These are phyloP conservation scores for Raphanus hybrid DNA, from an alignment of 441 rosid species.

Conservation along the genomic window DNA sequence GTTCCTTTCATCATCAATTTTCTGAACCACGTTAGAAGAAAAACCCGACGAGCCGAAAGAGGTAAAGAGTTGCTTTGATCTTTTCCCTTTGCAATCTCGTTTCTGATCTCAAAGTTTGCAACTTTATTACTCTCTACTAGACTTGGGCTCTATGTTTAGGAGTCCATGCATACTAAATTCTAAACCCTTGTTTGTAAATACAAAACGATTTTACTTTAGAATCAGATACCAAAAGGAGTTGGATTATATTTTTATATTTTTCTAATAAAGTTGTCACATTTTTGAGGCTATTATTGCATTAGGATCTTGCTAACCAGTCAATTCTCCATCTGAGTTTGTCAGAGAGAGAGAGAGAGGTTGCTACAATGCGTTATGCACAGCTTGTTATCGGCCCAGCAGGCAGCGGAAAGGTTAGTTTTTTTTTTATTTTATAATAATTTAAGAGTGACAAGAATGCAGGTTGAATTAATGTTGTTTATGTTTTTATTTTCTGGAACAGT, in stretches of 20 bases:
- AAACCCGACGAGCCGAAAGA: background rate
- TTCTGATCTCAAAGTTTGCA: slow-evolving; percentile 12
- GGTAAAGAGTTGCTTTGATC: slow-evolving; percentile 2
- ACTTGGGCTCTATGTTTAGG: too few relatives aligned
- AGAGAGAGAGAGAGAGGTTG: slow-evolving; percentile 5
- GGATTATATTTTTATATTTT: background rate
- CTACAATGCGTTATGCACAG: slow-evolving; percentile 70
- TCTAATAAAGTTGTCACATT: background rate
- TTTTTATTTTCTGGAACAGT: slow-evolving; percentile 42
- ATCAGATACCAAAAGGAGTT: too few relatives aligned
- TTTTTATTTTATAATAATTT: background rate
- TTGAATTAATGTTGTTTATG: background rate
- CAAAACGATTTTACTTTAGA: too few relatives aligned
- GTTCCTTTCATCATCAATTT: background rate
- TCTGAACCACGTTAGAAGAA: background rate
- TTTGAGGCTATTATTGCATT: background rate
- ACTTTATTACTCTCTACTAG: background rate
- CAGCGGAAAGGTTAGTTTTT: slow-evolving; percentile 65
- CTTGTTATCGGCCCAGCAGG: slow-evolving; percentile 73
- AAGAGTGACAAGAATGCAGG: background rate
- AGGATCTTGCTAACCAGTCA: background rate
- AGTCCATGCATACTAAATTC: too few relatives aligned
- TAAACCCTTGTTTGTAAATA: too few relatives aligned
- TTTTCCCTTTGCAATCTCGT: background rate
- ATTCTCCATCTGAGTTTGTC: slow-evolving; percentile 38